Conservation (phyloP, 2,329 filamentous ascomycete species). For the Setomelanomma holmii region DNA sequence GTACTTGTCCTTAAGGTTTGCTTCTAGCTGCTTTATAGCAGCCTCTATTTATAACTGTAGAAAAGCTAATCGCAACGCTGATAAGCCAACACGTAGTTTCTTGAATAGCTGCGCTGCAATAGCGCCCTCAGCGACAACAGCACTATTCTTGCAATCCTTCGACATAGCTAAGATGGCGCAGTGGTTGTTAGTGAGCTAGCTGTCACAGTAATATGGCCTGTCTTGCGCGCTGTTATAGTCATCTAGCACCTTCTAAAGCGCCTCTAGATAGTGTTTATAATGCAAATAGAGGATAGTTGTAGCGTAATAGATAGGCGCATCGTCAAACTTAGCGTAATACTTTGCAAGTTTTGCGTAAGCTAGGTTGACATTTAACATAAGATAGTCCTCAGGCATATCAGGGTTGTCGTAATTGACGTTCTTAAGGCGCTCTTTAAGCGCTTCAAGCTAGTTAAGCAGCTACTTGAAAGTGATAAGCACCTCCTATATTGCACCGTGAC, state of each 20-base stretch:
- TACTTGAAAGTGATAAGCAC: too few species aligned
- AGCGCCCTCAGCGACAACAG: background rate
- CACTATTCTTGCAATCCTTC: background rate
- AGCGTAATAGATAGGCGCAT: slow-evolving; percentile 4
- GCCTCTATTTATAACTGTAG: background rate
- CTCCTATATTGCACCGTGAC: too few species aligned
- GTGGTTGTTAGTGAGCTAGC: background rate
- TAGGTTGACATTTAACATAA: slow-evolving; percentile 2
- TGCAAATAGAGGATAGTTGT: background rate
- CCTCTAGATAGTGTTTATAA: background rate
- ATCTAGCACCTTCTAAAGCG: too few species aligned
- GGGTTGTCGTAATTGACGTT: slow-evolving; percentile 1
- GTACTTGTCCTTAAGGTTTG: background rate
- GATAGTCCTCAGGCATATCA: slow-evolving; percentile 2
- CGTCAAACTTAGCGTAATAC: slow-evolving; percentile 3
- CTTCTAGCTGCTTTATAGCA: background rate
- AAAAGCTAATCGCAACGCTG: background rate
- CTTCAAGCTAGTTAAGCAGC: background rate
- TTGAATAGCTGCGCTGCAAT: background rate
- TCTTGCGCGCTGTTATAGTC: background rate
- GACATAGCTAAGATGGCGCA: background rate
- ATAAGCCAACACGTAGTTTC: background rate
- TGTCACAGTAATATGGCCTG: background rate
- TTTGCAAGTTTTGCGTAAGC: background rate
- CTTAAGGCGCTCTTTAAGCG: background rate